These are phyloP conservation scores for Mangifera indica DNA, from an alignment of 345 rosid genomes.

Conservation along the genomic window DNA sequence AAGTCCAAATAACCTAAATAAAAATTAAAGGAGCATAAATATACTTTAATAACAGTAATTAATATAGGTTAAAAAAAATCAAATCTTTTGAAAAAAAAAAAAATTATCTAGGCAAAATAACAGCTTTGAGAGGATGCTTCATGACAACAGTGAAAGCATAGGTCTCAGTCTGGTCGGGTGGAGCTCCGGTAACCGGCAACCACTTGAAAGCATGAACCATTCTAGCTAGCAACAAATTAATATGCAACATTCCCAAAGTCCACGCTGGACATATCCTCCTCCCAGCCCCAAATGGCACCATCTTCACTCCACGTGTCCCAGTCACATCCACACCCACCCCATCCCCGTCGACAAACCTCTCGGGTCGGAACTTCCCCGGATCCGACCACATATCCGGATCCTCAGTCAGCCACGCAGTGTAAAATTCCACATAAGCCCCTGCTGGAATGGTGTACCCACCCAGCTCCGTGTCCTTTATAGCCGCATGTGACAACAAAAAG, in stretches of 20 bases:
- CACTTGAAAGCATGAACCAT: constrained; percentile 82
- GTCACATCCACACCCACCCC: constrained; percentile 78
- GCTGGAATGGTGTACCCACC: constrained; percentile 78
- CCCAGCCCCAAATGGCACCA: constrained; percentile 92
- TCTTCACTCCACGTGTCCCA: constrained; percentile 73
- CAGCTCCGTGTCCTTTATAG: constrained; percentile 57
- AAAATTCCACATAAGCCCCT: constrained; percentile 68
- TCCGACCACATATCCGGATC: constrained; percentile 75
- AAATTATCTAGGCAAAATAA: constrained; percentile 47
- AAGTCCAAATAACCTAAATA: too few relatives aligned
- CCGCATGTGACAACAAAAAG: constrained; percentile 79
- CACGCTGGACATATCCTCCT: constrained; percentile 93
- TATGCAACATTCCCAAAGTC: constrained; percentile 69
- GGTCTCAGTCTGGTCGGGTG: constrained; percentile 84
- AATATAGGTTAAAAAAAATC: too few relatives aligned
- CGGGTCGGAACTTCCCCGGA: constrained; percentile 74
- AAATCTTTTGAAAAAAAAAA: too few relatives aligned
- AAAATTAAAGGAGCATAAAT: too few relatives aligned
- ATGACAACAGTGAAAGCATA: constrained; percentile 90
- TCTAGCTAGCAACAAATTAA: constrained; percentile 70
- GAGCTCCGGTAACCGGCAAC: constrained; percentile 54
- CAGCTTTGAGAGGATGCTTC: constrained; percentile 83
- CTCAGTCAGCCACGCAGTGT: constrained; percentile 94
- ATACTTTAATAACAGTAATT: too few relatives aligned
- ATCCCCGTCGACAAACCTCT: constrained; percentile 76